A percentile compares a stretch with the other conserved stretches of the same genome.
Conservation (phyloP, 306 rosid species). For the Neltuma alba region DNA sequence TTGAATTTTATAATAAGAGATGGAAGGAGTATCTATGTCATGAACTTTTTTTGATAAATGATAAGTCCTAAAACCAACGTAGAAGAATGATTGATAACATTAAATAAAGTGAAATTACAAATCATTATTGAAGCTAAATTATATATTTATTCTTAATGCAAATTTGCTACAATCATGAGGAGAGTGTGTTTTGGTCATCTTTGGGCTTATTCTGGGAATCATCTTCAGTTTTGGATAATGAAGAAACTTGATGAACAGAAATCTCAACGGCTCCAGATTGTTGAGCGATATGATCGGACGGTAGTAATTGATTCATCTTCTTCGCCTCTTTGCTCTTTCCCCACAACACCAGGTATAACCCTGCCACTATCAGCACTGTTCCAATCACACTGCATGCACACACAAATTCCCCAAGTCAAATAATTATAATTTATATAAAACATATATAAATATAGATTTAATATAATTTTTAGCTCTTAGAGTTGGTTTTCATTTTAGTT, state of each 20-base stretch:
- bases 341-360: constrained; percentile 49
- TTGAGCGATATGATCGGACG: constrained; percentile 17
- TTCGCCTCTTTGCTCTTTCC: constrained; percentile 45
- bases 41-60: too few species aligned
- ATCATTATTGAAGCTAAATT: not conserved
- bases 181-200: not conserved
- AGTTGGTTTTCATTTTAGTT: too few species aligned
- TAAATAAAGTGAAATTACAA: too few species aligned
- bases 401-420: not conserved
- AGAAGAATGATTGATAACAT: not conserved
- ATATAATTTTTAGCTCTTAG: too few species aligned
- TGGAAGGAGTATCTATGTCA: too few species aligned
- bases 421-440: not conserved
- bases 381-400: constrained; percentile 34
- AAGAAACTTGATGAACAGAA: constrained; percentile 19
- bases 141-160: not conserved
- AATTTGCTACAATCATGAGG: not conserved
- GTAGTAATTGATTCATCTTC: constrained; percentile 1
- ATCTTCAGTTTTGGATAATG: not conserved
- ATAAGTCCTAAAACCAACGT: not conserved
- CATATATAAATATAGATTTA: too few species aligned
- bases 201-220: not conserved
- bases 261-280: constrained; percentile 25
- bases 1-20: too few species aligned
- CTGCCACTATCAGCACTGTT: constrained; percentile 44